Evolutionary conservation across 108 stramenopile genomes (phyloP), one percentile per base, ranked within the genome.

Genomic region (Skeletonema potamos): DNA sequence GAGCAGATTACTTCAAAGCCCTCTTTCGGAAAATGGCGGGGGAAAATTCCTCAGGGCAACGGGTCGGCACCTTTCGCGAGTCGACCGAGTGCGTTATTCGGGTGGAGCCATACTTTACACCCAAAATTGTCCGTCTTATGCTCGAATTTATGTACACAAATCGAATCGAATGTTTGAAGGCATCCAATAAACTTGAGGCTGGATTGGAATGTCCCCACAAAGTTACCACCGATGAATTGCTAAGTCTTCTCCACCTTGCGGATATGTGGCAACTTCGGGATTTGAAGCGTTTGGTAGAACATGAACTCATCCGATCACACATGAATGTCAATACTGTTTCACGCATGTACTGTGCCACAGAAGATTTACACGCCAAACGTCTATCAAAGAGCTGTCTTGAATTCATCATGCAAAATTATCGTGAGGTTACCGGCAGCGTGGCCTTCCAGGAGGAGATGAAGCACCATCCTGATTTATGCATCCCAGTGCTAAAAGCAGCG

Each of bases 1-100:
- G 98, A 43, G 93, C 93, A 24, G 98, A 97, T 27, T 99, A 99
- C 77, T 99, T 99, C 91, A 95, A 97, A 64, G 95, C 95, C 27
- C 90, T 96, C 54, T 97, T 99, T 81, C 90, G 96, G 17, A 96
- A 93, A 68, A 82, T 75, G 34, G 75, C 85, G 48, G 65, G 65
- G 13, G 70, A 66, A 27, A 58, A 62, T 28, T 78, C 76, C 30
- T 15, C 62, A 18, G 73, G 66, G 13, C 56, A 73, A 17, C 51
- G 54, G 28, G 62, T 77, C 39, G 85, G 43, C 71, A 76, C 87
- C 39, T 95, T 95, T 71, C 70, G 83, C 33, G 89, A 94, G 74
- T 80, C 91, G 5, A 72, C 74, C 43, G 91, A 87, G 71, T 87
- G 89, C 48, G 69, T 84, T 33, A 92, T 97, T 29, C 71, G 83